A percentile compares a stretch with the other conserved stretches of the same genome.
Conservation (phyloP, 2,329 filamentous ascomycete genomes). For the Paecilomyces formosus region DNA sequence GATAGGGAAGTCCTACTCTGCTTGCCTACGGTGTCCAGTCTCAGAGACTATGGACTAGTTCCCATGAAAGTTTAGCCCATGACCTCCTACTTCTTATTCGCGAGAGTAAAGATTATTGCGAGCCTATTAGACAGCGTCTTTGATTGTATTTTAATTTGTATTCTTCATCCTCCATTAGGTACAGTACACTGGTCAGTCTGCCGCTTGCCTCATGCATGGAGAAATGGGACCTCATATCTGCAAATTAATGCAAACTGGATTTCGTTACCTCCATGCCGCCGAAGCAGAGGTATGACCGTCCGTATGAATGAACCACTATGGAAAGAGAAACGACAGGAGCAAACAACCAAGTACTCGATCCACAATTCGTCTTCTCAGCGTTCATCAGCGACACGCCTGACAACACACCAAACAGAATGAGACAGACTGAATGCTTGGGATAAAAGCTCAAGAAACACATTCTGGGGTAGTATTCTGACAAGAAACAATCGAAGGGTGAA, state of each 20-base stretch:
- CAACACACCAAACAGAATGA: neutral
- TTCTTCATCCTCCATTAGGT: neutral
- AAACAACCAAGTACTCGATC: neutral
- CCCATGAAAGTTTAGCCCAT: too few relatives aligned
- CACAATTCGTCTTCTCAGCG: neutral
- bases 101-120: too few relatives aligned
- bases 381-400: neutral
- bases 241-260: neutral
- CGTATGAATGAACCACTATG: neutral
- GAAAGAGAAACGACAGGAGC: neutral
- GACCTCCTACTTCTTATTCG: too few relatives aligned
- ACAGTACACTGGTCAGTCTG: neutral
- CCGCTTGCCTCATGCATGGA: neutral
- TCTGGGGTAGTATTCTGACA: neutral
- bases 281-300: neutral
- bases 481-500: neutral
- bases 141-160: neutral
- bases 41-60: too few relatives aligned
- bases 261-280: neutral
- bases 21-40: too few relatives aligned
- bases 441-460: neutral
- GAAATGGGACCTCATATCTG: conserved; percentile 11
- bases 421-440: too few relatives aligned
- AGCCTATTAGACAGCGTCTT: neutral
- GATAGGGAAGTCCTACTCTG: too few relatives aligned